Conservation (phyloP, 1,284 basidiomycete genomes). For the Microbotryum silenes-acaulis region DNA sequence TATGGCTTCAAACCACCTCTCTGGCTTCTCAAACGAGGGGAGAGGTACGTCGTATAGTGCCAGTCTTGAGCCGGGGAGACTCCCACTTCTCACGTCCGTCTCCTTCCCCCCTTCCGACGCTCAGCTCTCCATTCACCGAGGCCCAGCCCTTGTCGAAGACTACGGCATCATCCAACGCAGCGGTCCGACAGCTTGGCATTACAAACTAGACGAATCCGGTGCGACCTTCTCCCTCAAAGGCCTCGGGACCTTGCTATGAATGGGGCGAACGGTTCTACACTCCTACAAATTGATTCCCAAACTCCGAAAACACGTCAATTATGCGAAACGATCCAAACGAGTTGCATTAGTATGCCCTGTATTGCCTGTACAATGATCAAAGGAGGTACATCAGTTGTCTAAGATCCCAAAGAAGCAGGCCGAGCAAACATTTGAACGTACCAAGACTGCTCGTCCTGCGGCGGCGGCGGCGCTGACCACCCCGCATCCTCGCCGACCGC, state of each 20-base stretch:
- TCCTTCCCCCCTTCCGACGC: neutral
- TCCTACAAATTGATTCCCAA: neutral
- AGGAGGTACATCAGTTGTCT: too few relatives aligned
- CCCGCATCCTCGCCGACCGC: too few relatives aligned
- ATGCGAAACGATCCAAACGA: too few relatives aligned
- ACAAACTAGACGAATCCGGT: constrained; percentile 24
- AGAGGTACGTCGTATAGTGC: constrained; percentile 10
- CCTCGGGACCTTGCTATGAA: constrained; percentile 8
- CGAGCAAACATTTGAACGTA: too few relatives aligned
- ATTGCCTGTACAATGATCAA: too few relatives aligned
- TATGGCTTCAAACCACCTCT: constrained; percentile 23
- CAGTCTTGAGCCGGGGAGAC: neutral
- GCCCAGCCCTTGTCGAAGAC: constrained; percentile 13
- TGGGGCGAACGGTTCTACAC: neutral
- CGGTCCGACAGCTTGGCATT: constrained; percentile 14
- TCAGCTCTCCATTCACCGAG: constrained; percentile 23
- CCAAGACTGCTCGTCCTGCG: too few relatives aligned
- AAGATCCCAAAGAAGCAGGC: too few relatives aligned
- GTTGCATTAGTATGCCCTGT: too few relatives aligned
- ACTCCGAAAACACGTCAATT: neutral
- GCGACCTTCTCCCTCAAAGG: constrained; percentile 17
- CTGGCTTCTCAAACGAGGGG: constrained; percentile 26
- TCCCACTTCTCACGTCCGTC: neutral
- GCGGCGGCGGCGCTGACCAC: too few relatives aligned
- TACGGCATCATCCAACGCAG: constrained; percentile 8